Percentiles rank a stretch among this genome's conserved stretches.
These are phyloP conservation scores for Colletotrichum sp. DNA, from an alignment of 2,329 filamentous ascomycete species.

Conservation along the genomic window DNA sequence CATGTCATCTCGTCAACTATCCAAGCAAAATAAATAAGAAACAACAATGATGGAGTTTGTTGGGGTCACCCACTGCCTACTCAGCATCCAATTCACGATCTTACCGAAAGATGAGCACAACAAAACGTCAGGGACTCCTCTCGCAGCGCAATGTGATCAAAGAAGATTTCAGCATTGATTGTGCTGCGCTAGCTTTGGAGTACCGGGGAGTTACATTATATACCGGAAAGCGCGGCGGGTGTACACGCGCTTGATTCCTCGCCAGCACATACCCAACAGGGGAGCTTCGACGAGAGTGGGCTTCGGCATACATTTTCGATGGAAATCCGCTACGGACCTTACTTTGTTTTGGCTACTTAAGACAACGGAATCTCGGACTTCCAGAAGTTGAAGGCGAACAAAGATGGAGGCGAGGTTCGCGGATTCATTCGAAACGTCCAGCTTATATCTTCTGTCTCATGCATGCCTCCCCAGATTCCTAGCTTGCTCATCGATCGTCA, in stretches of 20 bases:
- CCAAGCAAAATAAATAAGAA: not conserved
- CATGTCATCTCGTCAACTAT: too few relatives aligned
- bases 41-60: too few relatives aligned
- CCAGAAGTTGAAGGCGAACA: rapidly evolving
- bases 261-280: rapidly evolving
- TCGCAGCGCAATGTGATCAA: too few relatives aligned
- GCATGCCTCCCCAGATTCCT: rapidly evolving
- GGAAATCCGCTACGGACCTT: rapidly evolving
- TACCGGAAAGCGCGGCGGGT: rapidly evolving
- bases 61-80: too few relatives aligned
- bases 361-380: not conserved
- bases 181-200: not conserved
- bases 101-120: not conserved
- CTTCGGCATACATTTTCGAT: rapidly evolving
- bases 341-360: not conserved
- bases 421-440: not conserved
- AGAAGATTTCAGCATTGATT: too few relatives aligned
- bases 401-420: too few relatives aligned
- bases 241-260: rapidly evolving
- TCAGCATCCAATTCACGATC: not conserved
- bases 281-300: not conserved
- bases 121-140: rapidly evolving
- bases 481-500: rapidly evolving
- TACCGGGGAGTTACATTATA: not conserved
- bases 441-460: not conserved